phyloP scores from a whole-genome alignment of 345 rosid genomes.

The Rhodamnia argentea region DNA sequence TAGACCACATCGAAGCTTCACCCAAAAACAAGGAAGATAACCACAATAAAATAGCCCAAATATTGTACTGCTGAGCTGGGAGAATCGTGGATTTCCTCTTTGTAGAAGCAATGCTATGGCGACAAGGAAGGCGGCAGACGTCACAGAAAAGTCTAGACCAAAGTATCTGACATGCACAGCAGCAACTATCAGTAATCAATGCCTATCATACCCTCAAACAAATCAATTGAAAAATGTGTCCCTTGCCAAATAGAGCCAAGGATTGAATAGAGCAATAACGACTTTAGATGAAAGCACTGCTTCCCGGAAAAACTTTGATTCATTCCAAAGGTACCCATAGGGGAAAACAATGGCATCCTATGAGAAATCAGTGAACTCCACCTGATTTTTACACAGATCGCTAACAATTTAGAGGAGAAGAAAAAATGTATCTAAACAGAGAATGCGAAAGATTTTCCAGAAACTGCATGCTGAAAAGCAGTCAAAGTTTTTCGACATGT shows the following conservation, averaged over 20 bases:
- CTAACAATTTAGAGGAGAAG: background rate
- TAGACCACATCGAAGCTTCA: constrained; percentile 81
- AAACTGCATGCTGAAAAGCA: background rate
- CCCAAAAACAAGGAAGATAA: constrained; percentile 94
- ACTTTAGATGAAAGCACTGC: background rate
- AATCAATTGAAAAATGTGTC: background rate
- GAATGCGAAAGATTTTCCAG: background rate
- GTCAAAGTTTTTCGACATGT: background rate
- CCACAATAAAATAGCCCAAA: constrained; percentile 91
- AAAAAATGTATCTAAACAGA: background rate
- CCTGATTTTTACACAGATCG: background rate
- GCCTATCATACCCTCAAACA: background rate
- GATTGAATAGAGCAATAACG: background rate
- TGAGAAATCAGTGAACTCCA: background rate
- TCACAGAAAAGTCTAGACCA: constrained; percentile 76
- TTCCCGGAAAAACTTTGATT: background rate
- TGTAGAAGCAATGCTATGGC: constrained; percentile 77
- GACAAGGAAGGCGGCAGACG: constrained; percentile 76
- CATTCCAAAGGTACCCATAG: background rate
- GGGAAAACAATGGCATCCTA: background rate
- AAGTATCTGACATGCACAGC: constrained; percentile 44
- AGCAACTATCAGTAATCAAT: constrained; percentile 5
- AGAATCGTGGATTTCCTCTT: constrained; percentile 79
- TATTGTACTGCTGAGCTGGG: constrained; percentile 85
- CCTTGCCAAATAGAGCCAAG: background rate